Base-by-base conservation (phyloP, 495 filamentous ascomycete species). In the Xylaria telfairii region DNA sequence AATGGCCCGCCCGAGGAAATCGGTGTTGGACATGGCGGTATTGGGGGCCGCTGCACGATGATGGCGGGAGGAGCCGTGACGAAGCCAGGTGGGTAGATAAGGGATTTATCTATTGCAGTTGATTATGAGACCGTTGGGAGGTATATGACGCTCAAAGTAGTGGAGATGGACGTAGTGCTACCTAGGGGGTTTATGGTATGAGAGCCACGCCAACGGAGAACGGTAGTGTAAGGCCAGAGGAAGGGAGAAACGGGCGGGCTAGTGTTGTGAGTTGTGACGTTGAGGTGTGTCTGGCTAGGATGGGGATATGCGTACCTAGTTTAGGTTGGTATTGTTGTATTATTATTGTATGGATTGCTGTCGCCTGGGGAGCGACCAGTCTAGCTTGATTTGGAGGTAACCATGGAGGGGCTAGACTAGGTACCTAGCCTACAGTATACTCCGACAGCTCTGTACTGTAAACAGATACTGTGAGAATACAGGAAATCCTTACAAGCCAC, bases 1-100 rank as follows among this genome's bases (percentile, higher is more conserved):
- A 85, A 99, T 98, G 62, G 96, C 96, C 75, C 95, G 92, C 77
- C 93, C 93, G 73, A 98, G 88, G 76, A 98, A 99, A 82, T 98
- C 95, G 77, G 94, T 96, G 79, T 97, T 96, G 74, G 94, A 97
- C 96, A 99, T 73, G 65, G 32, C 66, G 74, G 54, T 75, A 54
- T 47, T 74, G 75, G 57, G 30, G 19, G 19, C n/a, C 28, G 24
- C 32, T 37, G 54, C 17, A 10, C 54, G 44, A 51, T n/a, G 44
- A 51, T n/a, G 42, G 72, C 59, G 68, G 67, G 68, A 47, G 24
- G 63, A 56, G 34, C 63, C 70, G 73, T 44, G 51, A 26, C 44
- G 32, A 68, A 41, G 41, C 21, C 49, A 41, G 67, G 46, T 63
- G 56, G 41, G 51, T 32, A 49, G 30, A 26, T 15, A 69, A 21